Conservation (phyloP, 768 basidiomycete species). For the Crepidotus variabilis region DNA sequence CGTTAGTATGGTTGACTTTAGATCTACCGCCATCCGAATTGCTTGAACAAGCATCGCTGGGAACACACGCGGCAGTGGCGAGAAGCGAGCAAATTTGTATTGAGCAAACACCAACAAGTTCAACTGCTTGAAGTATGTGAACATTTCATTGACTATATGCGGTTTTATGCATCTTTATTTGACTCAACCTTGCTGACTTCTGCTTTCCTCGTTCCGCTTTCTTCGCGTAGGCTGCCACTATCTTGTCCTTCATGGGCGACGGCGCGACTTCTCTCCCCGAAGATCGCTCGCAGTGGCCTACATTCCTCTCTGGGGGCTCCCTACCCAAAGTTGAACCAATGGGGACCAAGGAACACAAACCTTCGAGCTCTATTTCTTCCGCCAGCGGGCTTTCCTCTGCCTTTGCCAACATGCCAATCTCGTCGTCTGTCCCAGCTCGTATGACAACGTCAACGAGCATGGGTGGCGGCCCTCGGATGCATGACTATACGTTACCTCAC, state of each 20-base stretch:
- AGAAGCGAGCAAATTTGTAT: conserved; percentile 82
- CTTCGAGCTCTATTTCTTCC: neutral
- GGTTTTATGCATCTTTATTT: neutral
- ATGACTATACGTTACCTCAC: conserved; percentile 56
- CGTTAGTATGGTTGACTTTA: conserved; percentile 20
- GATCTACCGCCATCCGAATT: conserved; percentile 91
- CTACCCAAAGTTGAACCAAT: conserved; percentile 47
- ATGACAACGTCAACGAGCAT: conserved; percentile 22
- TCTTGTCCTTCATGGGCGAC: conserved; percentile 83
- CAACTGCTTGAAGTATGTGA: conserved; percentile 83
- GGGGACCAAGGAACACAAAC: neutral
- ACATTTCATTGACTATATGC: conserved; percentile 1
- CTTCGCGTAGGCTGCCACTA: conserved; percentile 78
- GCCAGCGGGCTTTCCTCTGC: neutral
- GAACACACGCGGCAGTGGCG: conserved; percentile 97
- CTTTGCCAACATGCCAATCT: conserved; percentile 23
- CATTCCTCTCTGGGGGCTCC: conserved; percentile 69
- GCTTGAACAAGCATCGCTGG: conserved; percentile 97
- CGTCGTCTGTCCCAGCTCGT: conserved; percentile 51
- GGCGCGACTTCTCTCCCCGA: conserved; percentile 77
- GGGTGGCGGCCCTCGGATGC: conserved; percentile 51
- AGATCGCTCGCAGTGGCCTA: conserved; percentile 91
- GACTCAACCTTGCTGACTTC: neutral
- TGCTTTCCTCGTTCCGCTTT: neutral
- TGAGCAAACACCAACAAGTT: conserved; percentile 97